Evolutionary conservation across 306 rosid species (phyloP).

Genomic region (Cajanus cajan): DNA sequence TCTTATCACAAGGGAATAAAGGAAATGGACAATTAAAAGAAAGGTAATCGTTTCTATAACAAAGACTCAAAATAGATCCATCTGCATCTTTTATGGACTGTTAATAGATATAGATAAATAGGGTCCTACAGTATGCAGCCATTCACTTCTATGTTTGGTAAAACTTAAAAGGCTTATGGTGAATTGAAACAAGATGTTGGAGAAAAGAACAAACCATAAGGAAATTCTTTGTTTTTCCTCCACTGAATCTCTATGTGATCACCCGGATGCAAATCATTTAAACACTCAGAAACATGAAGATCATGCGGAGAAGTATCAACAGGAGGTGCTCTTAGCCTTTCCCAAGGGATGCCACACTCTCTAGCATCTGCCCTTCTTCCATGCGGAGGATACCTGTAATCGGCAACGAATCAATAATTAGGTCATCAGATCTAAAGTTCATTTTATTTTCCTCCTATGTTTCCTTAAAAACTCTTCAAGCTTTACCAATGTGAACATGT

Average conservation of each 20-base stretch:
- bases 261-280: constrained; percentile 61
- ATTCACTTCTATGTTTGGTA: not conserved
- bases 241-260: constrained; percentile 85
- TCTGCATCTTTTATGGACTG: not conserved
- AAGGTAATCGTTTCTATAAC: not conserved
- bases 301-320: constrained; percentile 60
- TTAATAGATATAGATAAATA: not conserved
- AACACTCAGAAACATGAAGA: constrained; percentile 68
- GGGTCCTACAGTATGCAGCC: constrained; percentile 17
- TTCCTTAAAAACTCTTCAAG: not conserved
- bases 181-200: not conserved
- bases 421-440: constrained; percentile 26
- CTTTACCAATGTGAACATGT: not conserved
- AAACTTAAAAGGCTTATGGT: not conserved
- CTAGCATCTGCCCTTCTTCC: constrained; percentile 67
- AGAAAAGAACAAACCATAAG: constrained; percentile 65
- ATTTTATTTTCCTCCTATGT: not conserved
- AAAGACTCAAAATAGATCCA: constrained; percentile 18
- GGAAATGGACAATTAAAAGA: constrained; percentile 11
- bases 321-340: constrained; percentile 76
- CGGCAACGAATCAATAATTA: constrained; percentile 16
- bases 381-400: constrained; percentile 70
- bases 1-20: not conserved
- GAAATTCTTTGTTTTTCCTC: constrained; percentile 81
- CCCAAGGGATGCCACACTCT: constrained; percentile 66